Percentiles rank a stretch among this genome's conserved stretches.
Conservation (phyloP, 2,329 filamentous ascomycete species). For the Neospermospora avenae region DNA sequence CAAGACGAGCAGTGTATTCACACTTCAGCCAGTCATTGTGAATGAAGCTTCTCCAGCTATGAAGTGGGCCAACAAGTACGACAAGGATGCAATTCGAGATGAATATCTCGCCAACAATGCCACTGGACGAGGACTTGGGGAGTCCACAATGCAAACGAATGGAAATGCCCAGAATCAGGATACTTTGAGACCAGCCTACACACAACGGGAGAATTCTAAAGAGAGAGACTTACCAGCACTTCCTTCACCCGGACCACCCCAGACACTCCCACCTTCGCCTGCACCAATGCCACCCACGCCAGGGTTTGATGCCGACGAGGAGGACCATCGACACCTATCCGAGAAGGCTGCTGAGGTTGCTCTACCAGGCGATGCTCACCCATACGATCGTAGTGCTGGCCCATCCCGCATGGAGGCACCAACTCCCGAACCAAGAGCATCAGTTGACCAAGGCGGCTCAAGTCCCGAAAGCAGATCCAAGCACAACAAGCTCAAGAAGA, state of each 20-base stretch:
- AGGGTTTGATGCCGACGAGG: constrained; percentile 17
- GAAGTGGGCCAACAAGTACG: constrained; percentile 96
- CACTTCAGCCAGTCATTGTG: constrained; percentile 78
- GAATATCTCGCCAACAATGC: constrained; percentile 76
- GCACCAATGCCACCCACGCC: constrained; percentile 27
- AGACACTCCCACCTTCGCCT: constrained; percentile 23
- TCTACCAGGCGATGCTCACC: constrained; percentile 26
- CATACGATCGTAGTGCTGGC: constrained; percentile 20
- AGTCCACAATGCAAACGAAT: constrained; percentile 45
- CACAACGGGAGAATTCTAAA: constrained; percentile 17
- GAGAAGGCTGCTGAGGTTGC: constrained; percentile 37
- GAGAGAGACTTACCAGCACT: constrained; percentile 38
- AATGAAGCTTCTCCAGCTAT: constrained; percentile 88
- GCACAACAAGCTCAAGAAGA: constrained; percentile 55
- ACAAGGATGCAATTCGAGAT: constrained; percentile 80
- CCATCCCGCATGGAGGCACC: constrained; percentile 21
- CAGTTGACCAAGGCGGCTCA: constrained; percentile 26
- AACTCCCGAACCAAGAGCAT: constrained; percentile 26
- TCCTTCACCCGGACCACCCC: constrained; percentile 39
- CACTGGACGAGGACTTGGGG: constrained; percentile 63
- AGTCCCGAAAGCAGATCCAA: constrained; percentile 46
- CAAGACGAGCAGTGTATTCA: constrained; percentile 89
- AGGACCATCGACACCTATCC: constrained; percentile 24
- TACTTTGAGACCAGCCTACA: constrained; percentile 22
- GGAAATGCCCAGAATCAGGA: constrained; percentile 30